Evolutionary conservation across 2,329 filamentous ascomycete species (phyloP), one percentile per base, ranked within the genome.

Genomic region (Pestalotiopsis sp.): DNA sequence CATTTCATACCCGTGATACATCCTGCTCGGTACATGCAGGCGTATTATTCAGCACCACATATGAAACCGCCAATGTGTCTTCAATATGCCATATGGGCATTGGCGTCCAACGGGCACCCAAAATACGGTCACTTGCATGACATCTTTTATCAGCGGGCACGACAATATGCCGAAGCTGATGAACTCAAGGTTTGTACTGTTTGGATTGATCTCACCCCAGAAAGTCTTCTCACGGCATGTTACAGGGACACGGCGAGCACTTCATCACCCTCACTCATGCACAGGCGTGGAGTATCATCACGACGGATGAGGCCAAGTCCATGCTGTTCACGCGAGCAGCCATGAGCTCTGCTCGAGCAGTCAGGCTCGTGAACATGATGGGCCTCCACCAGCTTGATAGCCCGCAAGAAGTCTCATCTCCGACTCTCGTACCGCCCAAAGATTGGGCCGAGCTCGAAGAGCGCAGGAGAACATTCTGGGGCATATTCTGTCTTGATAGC

Each of bases 11-110:
- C 95, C 3, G 88, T 98, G 73, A 86, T 98, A 56, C 93, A 98
- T 75, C 90, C 90, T 41, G 88, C 88, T 20, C 89, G 93, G 49
- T 97, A 94, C 76, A 83, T 92, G 69, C 89, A 92, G 38, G 87
- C 92, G 3, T 91, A 96, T 80, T 91, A 95, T 75, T 84, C 84
- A 2, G 85, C 91, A 2, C 90, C 93, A 1, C 87, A 92, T 68
- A 89, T 91, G 84, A 91, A 93, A 68, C 95, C 95, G 2, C 93
- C 95, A 1, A 89, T 97, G 76, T 93, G 90, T 75, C 82, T 98
- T 89, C 91, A 95, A 75, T 98, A 98, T 79, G 91, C 91, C 27
- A 93, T 98, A 78, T 97, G 94, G 94, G 88, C 91, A n/a, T 83
- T 93, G 73, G 93, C 93, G 9, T 90, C 94, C 4, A 87, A 89